Evolutionary conservation across 345 rosid species (phyloP).

Genomic region (Leavenworthia alabamica): DNA sequence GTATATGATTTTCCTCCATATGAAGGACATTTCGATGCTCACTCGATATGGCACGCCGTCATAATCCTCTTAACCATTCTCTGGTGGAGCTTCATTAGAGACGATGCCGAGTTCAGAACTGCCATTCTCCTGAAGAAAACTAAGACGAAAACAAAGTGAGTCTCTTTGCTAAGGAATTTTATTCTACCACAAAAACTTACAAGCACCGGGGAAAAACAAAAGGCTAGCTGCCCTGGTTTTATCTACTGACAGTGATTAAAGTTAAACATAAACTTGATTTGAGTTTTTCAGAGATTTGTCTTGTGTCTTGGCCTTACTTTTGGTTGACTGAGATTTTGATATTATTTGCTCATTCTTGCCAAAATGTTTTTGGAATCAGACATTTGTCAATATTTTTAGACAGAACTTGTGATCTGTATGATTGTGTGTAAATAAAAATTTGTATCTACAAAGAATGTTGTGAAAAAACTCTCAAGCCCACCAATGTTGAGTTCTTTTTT

Average conservation of each 20-base stretch:
- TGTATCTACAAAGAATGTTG: conserved; percentile 11
- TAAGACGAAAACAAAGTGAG: conserved; percentile 30
- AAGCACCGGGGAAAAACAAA: background rate
- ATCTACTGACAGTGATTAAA: conserved; percentile 12
- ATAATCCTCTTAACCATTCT: conserved; percentile 52
- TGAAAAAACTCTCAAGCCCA: background rate
- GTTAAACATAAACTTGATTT: background rate
- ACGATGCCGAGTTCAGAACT: conserved; percentile 53
- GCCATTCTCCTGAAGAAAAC: conserved; percentile 39
- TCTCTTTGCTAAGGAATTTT: background rate
- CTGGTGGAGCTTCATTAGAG: conserved; percentile 79
- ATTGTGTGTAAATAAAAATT: conserved; percentile 7
- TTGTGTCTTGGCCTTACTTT: background rate
- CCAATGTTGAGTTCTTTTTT: background rate
- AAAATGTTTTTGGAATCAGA: background rate
- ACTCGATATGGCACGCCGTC: conserved; percentile 64
- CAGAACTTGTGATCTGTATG: conserved; percentile 27
- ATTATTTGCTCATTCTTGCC: background rate
- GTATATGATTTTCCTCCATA: conserved; percentile 70
- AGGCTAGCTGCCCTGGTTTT: conserved; percentile 3
- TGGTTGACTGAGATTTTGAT: conserved; percentile 15
- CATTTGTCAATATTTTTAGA: background rate
- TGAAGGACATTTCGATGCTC: conserved; percentile 58
- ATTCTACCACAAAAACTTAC: conserved; percentile 1
- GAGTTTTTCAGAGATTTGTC: background rate